Conservation (phyloP, 305 asterid genomes). For the Coffea humblotiana region DNA sequence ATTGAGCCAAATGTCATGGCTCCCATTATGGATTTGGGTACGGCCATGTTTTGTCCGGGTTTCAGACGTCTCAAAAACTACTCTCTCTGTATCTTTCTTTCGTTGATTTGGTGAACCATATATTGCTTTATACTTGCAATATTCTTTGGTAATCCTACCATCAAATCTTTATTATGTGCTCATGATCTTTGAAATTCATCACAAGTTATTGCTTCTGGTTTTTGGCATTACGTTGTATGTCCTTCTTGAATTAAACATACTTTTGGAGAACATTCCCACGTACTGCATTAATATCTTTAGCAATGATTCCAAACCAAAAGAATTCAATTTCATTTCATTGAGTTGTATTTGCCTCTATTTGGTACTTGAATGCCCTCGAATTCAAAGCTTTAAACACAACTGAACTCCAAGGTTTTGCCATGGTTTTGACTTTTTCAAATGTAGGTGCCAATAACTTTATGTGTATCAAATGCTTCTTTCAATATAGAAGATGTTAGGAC, state of each 20-base stretch:
- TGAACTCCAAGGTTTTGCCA: neutral
- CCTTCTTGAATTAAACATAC: neutral
- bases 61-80: constrained; percentile 10
- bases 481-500: too few species aligned
- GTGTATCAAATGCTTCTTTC: too few species aligned
- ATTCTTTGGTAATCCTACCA: neutral
- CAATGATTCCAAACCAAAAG: too few species aligned
- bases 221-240: neutral
- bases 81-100: constrained; percentile 9
- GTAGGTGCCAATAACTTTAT: too few species aligned
- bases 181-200: neutral
- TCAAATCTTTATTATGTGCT: neutral
- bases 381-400: neutral
- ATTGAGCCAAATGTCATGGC: constrained; percentile 25
- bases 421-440: too few species aligned
- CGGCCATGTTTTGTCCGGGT: neutral
- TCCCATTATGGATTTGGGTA: constrained; percentile 12
- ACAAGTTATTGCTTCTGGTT: neutral
- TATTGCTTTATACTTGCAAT: neutral
- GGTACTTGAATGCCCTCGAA: neutral
- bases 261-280: too few species aligned
- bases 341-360: too few species aligned
- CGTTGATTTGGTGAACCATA: neutral
- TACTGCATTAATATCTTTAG: too few species aligned
- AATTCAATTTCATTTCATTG: too few species aligned